Evolutionary conservation across 345 rosid species (phyloP).

Genomic region (Hevea brasiliensis): DNA sequence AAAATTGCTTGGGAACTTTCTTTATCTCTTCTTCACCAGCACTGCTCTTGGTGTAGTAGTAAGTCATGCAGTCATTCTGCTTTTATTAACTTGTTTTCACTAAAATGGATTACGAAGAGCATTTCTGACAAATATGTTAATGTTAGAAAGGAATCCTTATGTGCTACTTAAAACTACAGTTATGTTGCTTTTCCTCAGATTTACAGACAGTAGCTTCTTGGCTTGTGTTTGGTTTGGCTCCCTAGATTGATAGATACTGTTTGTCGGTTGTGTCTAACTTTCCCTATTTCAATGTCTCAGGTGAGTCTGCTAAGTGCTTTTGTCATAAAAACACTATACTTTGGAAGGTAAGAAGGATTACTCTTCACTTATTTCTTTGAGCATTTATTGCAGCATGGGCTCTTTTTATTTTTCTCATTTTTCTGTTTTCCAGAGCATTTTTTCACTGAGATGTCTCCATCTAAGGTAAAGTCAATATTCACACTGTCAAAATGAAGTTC

Average conservation of each 20-base stretch:
- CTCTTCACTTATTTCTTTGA: background rate
- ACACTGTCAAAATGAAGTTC: background rate
- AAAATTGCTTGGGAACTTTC: constrained; percentile 55
- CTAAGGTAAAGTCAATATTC: background rate
- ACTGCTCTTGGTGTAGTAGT: constrained; percentile 60
- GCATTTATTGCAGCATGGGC: background rate
- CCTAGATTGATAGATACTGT: too few species aligned
- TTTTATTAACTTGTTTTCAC: background rate
- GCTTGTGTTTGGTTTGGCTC: too few species aligned
- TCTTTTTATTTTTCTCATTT: background rate
- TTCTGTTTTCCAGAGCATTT: constrained; percentile 1
- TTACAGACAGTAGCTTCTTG: too few species aligned
- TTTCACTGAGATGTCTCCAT: background rate
- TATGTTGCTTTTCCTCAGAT: too few species aligned
- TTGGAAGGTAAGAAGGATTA: constrained; percentile 46
- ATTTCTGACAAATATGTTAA: too few species aligned
- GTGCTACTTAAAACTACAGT: too few species aligned
- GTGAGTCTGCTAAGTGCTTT: constrained; percentile 61
- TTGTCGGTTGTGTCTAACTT: constrained; percentile 8
- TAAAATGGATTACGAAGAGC: too few species aligned
- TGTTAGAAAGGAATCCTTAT: too few species aligned
- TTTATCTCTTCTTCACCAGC: constrained; percentile 64
- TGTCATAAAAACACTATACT: constrained; percentile 64
- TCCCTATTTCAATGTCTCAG: constrained; percentile 34
- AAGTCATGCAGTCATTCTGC: constrained; percentile 29